Evolutionary conservation across 2,329 filamentous ascomycete genomes (phyloP).

Genomic region (Penicillium sp.): DNA sequence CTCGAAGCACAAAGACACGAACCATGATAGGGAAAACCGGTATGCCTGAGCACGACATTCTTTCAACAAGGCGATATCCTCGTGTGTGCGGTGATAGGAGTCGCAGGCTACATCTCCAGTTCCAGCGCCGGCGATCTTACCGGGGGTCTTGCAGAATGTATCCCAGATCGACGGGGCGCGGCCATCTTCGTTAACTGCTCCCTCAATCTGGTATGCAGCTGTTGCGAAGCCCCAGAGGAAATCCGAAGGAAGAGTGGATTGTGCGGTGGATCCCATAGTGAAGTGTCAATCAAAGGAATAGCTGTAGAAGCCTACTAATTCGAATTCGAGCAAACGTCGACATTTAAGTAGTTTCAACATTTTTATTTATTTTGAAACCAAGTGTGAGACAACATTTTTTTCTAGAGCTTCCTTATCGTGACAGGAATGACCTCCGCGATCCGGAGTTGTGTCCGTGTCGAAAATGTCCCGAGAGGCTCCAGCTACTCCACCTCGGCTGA

Average conservation of each 20-base stretch:
- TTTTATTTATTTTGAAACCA: not conserved
- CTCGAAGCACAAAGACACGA: not conserved
- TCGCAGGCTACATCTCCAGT: conserved; percentile 79
- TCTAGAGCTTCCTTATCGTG: conserved; percentile 24
- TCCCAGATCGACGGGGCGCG: conserved; percentile 86
- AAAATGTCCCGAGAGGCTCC: conserved; percentile 18
- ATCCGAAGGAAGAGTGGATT: conserved; percentile 57
- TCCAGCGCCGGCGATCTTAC: conserved; percentile 76
- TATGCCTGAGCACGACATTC: conserved; percentile 70
- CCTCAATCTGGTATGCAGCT: conserved; percentile 84
- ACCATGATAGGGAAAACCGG: conserved; percentile 79
- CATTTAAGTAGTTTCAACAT: conserved; percentile 10
- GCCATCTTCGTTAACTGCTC: conserved; percentile 69
- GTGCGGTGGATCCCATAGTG: conserved; percentile 28
- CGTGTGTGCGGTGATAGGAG: conserved; percentile 74
- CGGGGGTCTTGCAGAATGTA: conserved; percentile 75
- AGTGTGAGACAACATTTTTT: not conserved
- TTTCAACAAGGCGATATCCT: conserved; percentile 77
- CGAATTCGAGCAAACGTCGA: not conserved
- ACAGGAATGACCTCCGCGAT: conserved; percentile 26
- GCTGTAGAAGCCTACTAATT: not conserved
- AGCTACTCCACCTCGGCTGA: conserved; percentile 12
- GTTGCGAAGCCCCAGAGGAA: conserved; percentile 81
- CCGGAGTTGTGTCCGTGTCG: conserved; percentile 21
- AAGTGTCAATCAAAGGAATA: conserved; percentile 1